phyloP scores from a whole-genome alignment of 2,329 filamentous ascomycete genomes.

The Alternaria sp. region DNA sequence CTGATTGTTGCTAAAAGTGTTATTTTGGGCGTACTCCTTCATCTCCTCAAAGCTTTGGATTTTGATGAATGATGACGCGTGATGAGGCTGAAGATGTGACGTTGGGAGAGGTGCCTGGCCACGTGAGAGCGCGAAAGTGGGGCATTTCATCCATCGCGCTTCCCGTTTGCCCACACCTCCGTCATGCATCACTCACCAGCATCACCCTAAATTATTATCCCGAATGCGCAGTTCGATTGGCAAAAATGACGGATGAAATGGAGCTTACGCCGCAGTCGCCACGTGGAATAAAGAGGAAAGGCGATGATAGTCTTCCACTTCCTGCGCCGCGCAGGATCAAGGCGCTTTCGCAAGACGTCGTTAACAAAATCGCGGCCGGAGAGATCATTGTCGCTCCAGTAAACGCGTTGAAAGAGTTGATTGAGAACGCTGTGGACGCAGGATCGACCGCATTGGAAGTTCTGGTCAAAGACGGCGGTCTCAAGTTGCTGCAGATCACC shows the following conservation, averaged over 20 bases:
- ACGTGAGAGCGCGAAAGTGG: constrained; percentile 34
- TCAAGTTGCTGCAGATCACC: constrained; percentile 95
- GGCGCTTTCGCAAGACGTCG: constrained; percentile 89
- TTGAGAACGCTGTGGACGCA: constrained; percentile 98
- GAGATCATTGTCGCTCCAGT: constrained; percentile 98
- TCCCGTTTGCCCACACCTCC: constrained; percentile 13
- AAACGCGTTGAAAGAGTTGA: constrained; percentile 93
- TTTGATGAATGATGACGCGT: not conserved
- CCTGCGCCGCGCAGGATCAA: constrained; percentile 62
- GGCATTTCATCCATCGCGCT: constrained; percentile 26
- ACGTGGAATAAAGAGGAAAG: constrained; percentile 49
- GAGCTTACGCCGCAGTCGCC: constrained; percentile 39
- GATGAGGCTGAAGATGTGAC: not conserved
- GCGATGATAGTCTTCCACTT: constrained; percentile 44
- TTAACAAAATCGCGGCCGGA: constrained; percentile 98
- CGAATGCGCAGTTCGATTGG: not conserved
- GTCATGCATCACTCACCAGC: constrained; percentile 7
- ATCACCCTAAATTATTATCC: constrained; percentile 6
- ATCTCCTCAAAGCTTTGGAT: not conserved
- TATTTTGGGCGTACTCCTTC: not conserved
- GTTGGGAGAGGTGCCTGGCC: not conserved
- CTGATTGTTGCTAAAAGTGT: not conserved
- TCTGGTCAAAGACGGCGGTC: constrained; percentile 89
- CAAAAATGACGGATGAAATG: constrained; percentile 43
- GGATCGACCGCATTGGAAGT: constrained; percentile 91